phyloP scores from a whole-genome alignment of 805 yeast genomes.

The Naumovozyma baii region DNA sequence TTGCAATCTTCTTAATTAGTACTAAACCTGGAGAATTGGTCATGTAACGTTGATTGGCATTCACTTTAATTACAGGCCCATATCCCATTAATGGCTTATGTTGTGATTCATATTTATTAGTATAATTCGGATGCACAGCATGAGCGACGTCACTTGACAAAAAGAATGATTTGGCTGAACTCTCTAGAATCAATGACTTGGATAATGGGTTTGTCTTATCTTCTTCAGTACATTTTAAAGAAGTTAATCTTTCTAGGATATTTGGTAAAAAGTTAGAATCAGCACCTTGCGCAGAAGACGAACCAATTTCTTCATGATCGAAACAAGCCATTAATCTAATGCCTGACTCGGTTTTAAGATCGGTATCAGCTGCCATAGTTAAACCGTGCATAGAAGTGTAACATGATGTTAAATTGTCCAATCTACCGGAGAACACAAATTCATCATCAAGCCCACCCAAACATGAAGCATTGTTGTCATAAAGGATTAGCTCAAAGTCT shows the following conservation, averaged over 20 bases:
- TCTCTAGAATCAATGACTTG: conserved; percentile 38
- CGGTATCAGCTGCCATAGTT: conserved; percentile 39
- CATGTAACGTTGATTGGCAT: conserved; percentile 92
- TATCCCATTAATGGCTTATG: conserved; percentile 75
- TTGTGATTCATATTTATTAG: conserved; percentile 59
- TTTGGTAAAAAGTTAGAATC: conserved; percentile 84
- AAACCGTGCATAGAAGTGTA: conserved; percentile 69
- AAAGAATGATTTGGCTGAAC: conserved; percentile 72
- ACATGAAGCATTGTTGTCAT: conserved; percentile 73
- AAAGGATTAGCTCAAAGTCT: conserved; percentile 81
- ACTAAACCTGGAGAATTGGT: conserved; percentile 89
- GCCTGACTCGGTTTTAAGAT: conserved; percentile 41
- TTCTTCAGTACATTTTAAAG: conserved; percentile 33
- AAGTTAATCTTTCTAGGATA: conserved; percentile 57
- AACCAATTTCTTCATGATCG: conserved; percentile 95
- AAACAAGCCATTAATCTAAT: conserved; percentile 72
- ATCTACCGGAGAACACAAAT: conserved; percentile 82
- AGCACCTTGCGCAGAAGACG: conserved; percentile 92
- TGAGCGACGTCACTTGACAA: conserved; percentile 95
- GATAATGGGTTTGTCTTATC: conserved; percentile 23
- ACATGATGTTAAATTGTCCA: conserved; percentile 85
- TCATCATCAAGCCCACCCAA: conserved; percentile 88
- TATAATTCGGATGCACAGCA: conserved; percentile 91
- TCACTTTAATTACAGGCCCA: conserved; percentile 89
- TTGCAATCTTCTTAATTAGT: conserved; percentile 62